phyloP scores from a whole-genome alignment of 2,329 filamentous ascomycete genomes.

The Akanthomyces uredinophilus region DNA sequence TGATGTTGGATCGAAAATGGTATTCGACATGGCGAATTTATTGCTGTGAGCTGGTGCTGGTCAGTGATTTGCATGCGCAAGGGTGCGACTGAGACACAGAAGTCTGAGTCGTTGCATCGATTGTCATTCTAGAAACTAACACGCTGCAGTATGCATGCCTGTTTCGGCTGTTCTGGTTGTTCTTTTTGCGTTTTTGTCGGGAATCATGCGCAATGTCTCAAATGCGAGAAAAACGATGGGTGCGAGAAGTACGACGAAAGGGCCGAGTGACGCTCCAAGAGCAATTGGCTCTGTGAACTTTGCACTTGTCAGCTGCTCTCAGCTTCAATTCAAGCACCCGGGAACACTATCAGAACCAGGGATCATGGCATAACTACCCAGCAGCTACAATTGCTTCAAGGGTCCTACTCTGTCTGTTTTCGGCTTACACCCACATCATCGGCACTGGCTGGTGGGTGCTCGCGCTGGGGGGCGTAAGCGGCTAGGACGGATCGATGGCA shows the following conservation, averaged over 20 bases:
- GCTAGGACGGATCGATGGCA: slow-evolving; percentile 9
- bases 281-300: neutral
- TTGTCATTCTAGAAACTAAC: neutral
- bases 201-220: neutral
- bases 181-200: too few species aligned
- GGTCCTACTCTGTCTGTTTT: neutral
- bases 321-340: too few species aligned
- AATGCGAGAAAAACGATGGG: neutral
- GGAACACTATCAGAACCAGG: too few species aligned
- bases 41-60: too few species aligned
- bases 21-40: too few species aligned
- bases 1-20: too few species aligned
- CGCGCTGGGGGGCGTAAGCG: slow-evolving; percentile 1
- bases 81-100: neutral
- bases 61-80: too few species aligned
- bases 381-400: neutral
- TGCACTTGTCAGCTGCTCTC: neutral
- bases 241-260: neutral
- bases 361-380: too few species aligned
- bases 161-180: neutral
- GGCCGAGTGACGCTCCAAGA: neutral
- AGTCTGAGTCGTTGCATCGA: neutral
- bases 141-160: neutral
- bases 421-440: slow-evolving; percentile 1
- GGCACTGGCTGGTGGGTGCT: neutral